These are phyloP conservation scores for Xylaria digitata DNA, from an alignment of 2,329 filamentous ascomycete genomes.

Conservation along the genomic window DNA sequence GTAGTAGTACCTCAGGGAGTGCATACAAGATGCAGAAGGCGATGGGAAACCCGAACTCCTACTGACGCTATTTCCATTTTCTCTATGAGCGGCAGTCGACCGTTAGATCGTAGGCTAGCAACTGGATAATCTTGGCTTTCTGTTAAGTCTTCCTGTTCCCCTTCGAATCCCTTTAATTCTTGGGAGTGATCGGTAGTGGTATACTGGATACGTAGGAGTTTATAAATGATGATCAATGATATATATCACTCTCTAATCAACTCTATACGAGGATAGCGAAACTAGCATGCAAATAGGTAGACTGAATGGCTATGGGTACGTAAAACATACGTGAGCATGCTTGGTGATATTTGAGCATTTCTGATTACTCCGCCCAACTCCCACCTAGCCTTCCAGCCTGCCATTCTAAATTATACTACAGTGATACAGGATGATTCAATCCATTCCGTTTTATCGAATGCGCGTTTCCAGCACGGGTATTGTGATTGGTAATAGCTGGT, in stretches of 20 bases:
- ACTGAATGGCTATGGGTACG: conserved; percentile 15
- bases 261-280: conserved; percentile 11
- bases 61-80: too few species aligned
- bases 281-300: conserved; percentile 8
- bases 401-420: conserved; percentile 43
- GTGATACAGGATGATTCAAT: conserved; percentile 30
- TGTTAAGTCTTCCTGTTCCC: too few species aligned
- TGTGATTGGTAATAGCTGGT: conserved; percentile 6
- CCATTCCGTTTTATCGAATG: conserved; percentile 16
- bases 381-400: conserved; percentile 31
- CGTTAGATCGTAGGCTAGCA: too few species aligned
- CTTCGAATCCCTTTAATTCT: too few species aligned
- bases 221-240: neutral
- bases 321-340: conserved; percentile 16
- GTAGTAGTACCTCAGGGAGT: too few species aligned
- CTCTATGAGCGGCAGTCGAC: too few species aligned
- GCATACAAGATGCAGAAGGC: too few species aligned
- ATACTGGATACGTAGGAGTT: neutral
- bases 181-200: too few species aligned
- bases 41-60: too few species aligned
- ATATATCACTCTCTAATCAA: conserved; percentile 9
- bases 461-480: conserved; percentile 25
- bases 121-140: too few species aligned
- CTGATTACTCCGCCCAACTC: conserved; percentile 36
- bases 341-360: conserved; percentile 25